Conservation (phyloP, 805 yeast genomes). For the Wickerhamiella nectarea region DNA sequence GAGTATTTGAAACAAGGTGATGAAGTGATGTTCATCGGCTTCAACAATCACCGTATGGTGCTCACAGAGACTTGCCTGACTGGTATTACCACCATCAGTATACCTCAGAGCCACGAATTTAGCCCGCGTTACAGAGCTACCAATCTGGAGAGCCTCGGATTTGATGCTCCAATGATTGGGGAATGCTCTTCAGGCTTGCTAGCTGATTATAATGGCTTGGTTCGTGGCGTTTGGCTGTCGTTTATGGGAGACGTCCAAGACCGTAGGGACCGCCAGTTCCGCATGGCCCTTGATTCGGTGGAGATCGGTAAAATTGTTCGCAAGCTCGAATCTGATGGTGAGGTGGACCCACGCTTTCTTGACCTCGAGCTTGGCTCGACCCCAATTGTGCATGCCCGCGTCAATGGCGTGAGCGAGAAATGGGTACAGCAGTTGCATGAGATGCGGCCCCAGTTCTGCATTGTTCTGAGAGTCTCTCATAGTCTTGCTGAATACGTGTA, state of each 20-base stretch:
- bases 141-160: constrained; percentile 60
- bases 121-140: constrained; percentile 79
- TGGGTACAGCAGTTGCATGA: constrained; percentile 64
- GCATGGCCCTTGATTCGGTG: constrained; percentile 65
- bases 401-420: constrained; percentile 73
- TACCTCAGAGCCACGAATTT: constrained; percentile 47
- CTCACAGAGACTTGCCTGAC: constrained; percentile 65
- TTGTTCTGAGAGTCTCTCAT: constrained; percentile 53
- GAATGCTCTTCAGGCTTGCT: constrained; percentile 72
- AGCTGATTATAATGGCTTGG: constrained; percentile 61
- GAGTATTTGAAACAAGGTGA: constrained; percentile 37
- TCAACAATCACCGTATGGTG: constrained; percentile 55
- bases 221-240: constrained; percentile 76
- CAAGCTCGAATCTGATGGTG: constrained; percentile 34
- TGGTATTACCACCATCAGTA: constrained; percentile 58
- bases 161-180: constrained; percentile 57
- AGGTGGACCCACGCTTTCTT: constrained; percentile 40
- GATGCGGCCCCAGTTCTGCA: constrained; percentile 51
- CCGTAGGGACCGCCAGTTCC: constrained; percentile 45
- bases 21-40: constrained; percentile 65
- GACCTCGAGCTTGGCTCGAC: constrained; percentile 68
- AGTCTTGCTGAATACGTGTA: constrained; percentile 24
- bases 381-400: constrained; percentile 60
- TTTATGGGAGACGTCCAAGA: constrained; percentile 60
- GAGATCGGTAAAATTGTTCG: constrained; percentile 47